Percentiles rank a stretch among this genome's conserved stretches.
Evolutionary conservation across 805 yeast genomes (phyloP).

Genomic region (Ogataea siamensis): DNA sequence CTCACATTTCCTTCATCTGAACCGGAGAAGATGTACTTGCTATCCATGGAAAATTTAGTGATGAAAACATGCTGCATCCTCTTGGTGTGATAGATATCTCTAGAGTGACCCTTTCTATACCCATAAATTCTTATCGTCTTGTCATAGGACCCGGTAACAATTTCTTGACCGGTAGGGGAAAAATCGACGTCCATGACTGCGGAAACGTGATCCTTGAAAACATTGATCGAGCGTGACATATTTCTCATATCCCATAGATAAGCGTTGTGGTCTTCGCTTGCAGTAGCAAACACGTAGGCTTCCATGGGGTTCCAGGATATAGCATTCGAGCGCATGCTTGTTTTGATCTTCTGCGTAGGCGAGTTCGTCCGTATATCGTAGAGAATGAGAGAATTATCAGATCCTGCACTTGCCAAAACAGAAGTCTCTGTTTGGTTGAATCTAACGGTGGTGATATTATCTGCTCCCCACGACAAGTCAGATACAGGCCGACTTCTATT

Average conservation of each 20-base stretch:
- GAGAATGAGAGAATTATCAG: slow-evolving; percentile 85
- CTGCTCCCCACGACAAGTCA: slow-evolving; percentile 94
- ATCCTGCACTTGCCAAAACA: slow-evolving; percentile 82
- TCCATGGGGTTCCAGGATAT: slow-evolving; percentile 98
- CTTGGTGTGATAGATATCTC: slow-evolving; percentile 94
- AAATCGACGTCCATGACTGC: slow-evolving; percentile 95
- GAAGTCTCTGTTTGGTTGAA: slow-evolving; percentile 91
- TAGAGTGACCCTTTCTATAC: slow-evolving; percentile 74
- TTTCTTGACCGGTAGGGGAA: slow-evolving; percentile 94
- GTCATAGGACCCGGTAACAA: slow-evolving; percentile 94
- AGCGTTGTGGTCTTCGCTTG: slow-evolving; percentile 90
- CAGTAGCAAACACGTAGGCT: slow-evolving; percentile 89
- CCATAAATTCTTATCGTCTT: slow-evolving; percentile 83
- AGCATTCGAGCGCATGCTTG: slow-evolving; percentile 78
- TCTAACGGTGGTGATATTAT: slow-evolving; percentile 75
- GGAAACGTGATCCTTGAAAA: slow-evolving; percentile 92
- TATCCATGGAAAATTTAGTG: slow-evolving; percentile 83
- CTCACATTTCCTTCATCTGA: slow-evolving; percentile 96
- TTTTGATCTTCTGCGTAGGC: slow-evolving; percentile 88
- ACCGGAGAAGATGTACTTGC: slow-evolving; percentile 82
- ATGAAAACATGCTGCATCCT: slow-evolving; percentile 95
- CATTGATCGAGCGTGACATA: slow-evolving; percentile 73
- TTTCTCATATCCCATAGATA: slow-evolving; percentile 97
- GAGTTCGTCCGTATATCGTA: slow-evolving; percentile 89
- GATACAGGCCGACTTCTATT: slow-evolving; percentile 74